These are phyloP conservation scores for Aspergillus brunneoviolaceus DNA, from an alignment of 2,329 filamentous ascomycete genomes.

Conservation along the genomic window DNA sequence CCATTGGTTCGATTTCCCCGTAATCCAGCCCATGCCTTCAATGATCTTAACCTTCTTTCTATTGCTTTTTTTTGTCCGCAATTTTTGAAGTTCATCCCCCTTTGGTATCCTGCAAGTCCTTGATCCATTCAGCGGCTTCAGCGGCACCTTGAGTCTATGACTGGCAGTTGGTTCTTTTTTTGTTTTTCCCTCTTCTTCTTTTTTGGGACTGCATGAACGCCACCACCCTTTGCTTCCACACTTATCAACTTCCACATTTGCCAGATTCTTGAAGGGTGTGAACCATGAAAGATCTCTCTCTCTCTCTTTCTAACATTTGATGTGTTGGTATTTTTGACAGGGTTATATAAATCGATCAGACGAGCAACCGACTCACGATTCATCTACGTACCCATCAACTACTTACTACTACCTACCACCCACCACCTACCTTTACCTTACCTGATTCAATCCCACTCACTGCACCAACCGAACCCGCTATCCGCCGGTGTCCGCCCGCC, in stretches of 20 bases:
- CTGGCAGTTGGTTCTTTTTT: slow-evolving; percentile 16
- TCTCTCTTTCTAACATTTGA: background rate
- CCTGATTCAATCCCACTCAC: background rate
- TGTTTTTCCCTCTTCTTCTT: slow-evolving; percentile 17
- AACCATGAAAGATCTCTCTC: background rate
- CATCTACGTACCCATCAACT: background rate
- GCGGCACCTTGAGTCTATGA: slow-evolving; percentile 21
- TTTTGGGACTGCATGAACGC: background rate
- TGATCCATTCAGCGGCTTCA: slow-evolving; percentile 20
- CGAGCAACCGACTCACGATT: background rate
- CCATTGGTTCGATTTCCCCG: background rate
- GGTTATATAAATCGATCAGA: background rate
- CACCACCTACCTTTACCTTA: background rate
- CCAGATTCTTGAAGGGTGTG: slow-evolving; percentile 2
- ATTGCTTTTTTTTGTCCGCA: background rate
- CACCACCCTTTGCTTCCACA: slow-evolving; percentile 10
- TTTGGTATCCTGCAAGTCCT: background rate
- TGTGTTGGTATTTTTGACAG: background rate
- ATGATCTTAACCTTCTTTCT: background rate
- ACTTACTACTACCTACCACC: background rate
- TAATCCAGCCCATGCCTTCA: background rate
- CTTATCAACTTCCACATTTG: slow-evolving; percentile 15
- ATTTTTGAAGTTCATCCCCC: slow-evolving; percentile 1
- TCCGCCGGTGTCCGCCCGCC: slow-evolving; percentile 13
- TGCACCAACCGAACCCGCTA: slow-evolving; percentile 10